phyloP scores from a whole-genome alignment of 306 rosid genomes.

The Fragaria vesca region DNA sequence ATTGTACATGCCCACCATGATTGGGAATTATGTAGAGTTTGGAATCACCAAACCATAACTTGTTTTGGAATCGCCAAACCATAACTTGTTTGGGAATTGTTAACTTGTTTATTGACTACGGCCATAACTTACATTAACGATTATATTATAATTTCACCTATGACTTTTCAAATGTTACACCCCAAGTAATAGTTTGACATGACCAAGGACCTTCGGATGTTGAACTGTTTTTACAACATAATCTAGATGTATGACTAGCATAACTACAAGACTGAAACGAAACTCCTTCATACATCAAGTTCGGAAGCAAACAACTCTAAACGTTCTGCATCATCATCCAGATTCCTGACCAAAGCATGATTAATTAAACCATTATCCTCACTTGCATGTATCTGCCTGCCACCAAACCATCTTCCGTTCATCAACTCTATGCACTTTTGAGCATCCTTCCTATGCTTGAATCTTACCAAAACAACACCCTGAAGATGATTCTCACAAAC shows the following conservation, averaged over 20 bases:
- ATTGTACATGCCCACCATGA: too few relatives aligned
- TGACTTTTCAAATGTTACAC: too few relatives aligned
- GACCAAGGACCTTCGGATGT: neutral
- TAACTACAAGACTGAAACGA: neutral
- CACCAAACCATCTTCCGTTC: constrained; percentile 99
- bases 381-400: constrained; percentile 81
- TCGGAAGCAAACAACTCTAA: constrained; percentile 86
- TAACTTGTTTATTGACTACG: too few relatives aligned
- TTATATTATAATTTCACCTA: too few relatives aligned
- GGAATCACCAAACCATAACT: too few relatives aligned
- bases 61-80: too few relatives aligned
- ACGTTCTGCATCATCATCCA: constrained; percentile 64
- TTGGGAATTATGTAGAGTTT: too few relatives aligned
- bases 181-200: neutral
- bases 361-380: constrained; percentile 79
- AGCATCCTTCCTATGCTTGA: constrained; percentile 89
- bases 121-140: too few relatives aligned
- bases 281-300: constrained; percentile 73
- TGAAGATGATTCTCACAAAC: constrained; percentile 97
- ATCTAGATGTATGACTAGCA: neutral
- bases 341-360: constrained; percentile 69
- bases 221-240: neutral
- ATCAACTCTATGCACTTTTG: constrained; percentile 85
- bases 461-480: constrained; percentile 88
- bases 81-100: too few relatives aligned